Conservation (phyloP, 108 stramenopile species). For the Nitzschia sp. region DNA sequence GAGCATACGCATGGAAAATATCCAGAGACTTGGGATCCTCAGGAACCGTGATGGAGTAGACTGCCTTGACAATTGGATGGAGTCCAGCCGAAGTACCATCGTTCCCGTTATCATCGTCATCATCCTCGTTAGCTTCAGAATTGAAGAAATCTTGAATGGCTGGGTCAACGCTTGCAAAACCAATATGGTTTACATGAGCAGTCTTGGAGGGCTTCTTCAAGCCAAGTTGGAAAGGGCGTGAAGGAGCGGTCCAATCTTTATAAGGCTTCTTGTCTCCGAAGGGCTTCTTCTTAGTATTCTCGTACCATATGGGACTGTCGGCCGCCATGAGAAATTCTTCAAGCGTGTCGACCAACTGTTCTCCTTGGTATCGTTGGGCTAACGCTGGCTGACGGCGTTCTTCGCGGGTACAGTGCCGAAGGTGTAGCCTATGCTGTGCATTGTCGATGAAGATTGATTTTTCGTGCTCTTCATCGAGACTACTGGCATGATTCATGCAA, state of each 20-base stretch:
- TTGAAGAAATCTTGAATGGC: too few relatives aligned
- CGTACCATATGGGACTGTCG: neutral
- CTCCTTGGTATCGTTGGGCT: neutral
- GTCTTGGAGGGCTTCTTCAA: neutral
- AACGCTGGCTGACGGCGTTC: neutral
- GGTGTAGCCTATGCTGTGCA: neutral
- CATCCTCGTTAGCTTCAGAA: too few relatives aligned
- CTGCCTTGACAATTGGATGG: slow-evolving; percentile 1
- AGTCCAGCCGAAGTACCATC: too few relatives aligned
- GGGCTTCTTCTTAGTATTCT: too few relatives aligned
- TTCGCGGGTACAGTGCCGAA: neutral
- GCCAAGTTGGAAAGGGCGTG: neutral
- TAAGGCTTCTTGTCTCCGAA: neutral
- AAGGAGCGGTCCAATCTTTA: too few relatives aligned
- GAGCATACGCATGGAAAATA: neutral
- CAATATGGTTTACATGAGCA: neutral
- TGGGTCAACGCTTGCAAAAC: neutral
- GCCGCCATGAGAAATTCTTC: neutral
- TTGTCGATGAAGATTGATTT: slow-evolving; percentile 7
- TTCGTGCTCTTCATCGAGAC: neutral
- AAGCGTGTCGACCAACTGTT: neutral
- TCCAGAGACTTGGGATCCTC: neutral
- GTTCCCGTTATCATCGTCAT: too few relatives aligned
- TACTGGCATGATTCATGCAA: neutral
- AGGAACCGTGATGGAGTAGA: neutral